These are phyloP conservation scores for Silene latifolia DNA, from an alignment of 148 eudicot species.

Conservation along the genomic window DNA sequence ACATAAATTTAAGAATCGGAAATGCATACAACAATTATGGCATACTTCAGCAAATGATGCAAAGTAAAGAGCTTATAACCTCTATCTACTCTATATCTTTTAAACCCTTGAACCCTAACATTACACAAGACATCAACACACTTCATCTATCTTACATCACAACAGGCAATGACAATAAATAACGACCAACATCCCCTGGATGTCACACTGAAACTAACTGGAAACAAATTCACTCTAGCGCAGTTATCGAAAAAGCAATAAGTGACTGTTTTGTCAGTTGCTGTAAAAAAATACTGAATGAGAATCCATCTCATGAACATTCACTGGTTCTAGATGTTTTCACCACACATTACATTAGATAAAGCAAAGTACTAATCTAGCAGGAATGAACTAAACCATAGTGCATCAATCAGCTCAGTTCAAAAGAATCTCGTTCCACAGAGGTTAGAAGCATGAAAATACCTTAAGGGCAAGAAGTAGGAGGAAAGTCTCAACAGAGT, in stretches of 20 bases:
- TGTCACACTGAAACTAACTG: background rate
- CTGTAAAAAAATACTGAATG: background rate
- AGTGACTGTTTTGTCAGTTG: slow-evolving; percentile 7
- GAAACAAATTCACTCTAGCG: background rate
- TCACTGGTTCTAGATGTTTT: background rate
- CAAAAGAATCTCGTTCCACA: background rate
- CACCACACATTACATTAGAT: background rate
- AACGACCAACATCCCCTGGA: no score
- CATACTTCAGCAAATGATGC: no score
- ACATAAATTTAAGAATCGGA: no score
- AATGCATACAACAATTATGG: no score
- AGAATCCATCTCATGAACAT: slow-evolving; percentile 6
- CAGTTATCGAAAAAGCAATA: slow-evolving; percentile 1
- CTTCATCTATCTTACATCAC: no score
- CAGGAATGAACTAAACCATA: background rate
- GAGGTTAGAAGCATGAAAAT: slow-evolving; percentile 1
- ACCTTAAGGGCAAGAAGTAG: slow-evolving; percentile 95
- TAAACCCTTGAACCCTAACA: no score
- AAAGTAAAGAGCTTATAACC: no score
- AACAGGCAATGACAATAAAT: no score
- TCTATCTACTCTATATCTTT: no score
- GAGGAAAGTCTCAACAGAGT: slow-evolving; percentile 90
- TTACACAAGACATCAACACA: no score
- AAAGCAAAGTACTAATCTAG: background rate
- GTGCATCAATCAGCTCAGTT: slow-evolving; percentile 1